Percentiles rank a stretch among this genome's conserved stretches.
phyloP scores from a whole-genome alignment of 1,284 basidiomycete species.

The Lentinula novae-zelandiae region DNA sequence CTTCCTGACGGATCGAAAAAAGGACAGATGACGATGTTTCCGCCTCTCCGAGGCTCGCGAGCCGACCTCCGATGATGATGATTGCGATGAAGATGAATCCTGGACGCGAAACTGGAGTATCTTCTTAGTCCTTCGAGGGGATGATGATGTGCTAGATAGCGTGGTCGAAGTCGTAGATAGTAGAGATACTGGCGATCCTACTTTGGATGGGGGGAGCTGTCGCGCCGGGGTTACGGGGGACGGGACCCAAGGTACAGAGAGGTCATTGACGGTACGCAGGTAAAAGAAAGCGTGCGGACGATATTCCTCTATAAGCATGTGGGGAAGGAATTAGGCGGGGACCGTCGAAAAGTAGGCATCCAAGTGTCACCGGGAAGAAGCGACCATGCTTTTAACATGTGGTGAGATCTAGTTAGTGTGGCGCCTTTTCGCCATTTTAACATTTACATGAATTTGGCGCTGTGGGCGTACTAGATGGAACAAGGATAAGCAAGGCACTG shows the following conservation, averaged over 20 bases:
- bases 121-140: not conserved
- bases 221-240: slow-evolving; percentile 16
- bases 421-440: not conserved
- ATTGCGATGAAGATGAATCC: not conserved
- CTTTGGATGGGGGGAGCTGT: slow-evolving; percentile 7
- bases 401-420: not conserved
- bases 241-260: slow-evolving; percentile 24
- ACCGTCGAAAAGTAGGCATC: not conserved
- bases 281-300: slow-evolving; percentile 6
- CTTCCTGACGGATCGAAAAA: slow-evolving; percentile 3
- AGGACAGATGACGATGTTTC: slow-evolving; percentile 2
- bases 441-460: not conserved
- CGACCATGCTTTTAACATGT: slow-evolving; percentile 8
- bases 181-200: slow-evolving; percentile 4
- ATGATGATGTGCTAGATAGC: not conserved
- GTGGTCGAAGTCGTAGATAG: slow-evolving; percentile 1
- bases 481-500: not conserved
- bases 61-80: not conserved
- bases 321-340: not conserved
- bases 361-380: not conserved
- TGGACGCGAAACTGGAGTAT: not conserved
- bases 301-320: slow-evolving; percentile 6
- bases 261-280: slow-evolving; percentile 22
- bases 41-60: not conserved
- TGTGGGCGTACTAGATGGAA: not conserved